A percentile compares a stretch with the other conserved stretches of the same genome.
Conservation (phyloP, 441 rosid species). For the Syzygium syzygioides region DNA sequence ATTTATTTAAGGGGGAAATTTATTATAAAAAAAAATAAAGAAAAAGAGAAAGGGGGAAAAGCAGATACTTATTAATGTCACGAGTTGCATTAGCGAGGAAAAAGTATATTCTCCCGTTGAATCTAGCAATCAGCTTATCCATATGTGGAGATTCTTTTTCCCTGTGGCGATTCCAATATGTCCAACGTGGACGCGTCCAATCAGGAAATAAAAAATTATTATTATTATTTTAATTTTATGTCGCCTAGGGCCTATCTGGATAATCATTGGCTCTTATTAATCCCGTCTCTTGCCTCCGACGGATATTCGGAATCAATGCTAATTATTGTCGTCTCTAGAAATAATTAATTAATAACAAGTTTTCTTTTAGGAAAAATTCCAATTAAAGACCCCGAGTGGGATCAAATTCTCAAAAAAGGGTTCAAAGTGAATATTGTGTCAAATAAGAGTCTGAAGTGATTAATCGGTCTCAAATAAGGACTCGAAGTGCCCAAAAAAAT, state of each 20-base stretch:
- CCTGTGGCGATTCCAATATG: neutral
- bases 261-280: neutral
- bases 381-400: no score
- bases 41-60: no score
- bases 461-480: no score
- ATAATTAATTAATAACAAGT: no score
- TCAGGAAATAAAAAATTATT: neutral
- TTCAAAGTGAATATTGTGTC: no score
- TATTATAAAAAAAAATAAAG: rapidly evolving
- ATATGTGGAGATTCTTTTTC: neutral
- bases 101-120: neutral
- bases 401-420: no score
- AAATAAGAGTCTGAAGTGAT: no score
- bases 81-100: neutral
- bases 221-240: neutral
- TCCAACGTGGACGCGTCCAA: neutral
- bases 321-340: no score
- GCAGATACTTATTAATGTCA: neutral
- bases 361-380: no score
- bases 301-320: no score
- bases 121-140: neutral
- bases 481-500: no score
- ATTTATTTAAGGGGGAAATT: neutral
- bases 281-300: neutral
- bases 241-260: neutral